Percentiles rank a stretch among this genome's conserved stretches.
phyloP scores from a whole-genome alignment of 2,329 filamentous ascomycete species.

The Neopestalotiopsis sp. region DNA sequence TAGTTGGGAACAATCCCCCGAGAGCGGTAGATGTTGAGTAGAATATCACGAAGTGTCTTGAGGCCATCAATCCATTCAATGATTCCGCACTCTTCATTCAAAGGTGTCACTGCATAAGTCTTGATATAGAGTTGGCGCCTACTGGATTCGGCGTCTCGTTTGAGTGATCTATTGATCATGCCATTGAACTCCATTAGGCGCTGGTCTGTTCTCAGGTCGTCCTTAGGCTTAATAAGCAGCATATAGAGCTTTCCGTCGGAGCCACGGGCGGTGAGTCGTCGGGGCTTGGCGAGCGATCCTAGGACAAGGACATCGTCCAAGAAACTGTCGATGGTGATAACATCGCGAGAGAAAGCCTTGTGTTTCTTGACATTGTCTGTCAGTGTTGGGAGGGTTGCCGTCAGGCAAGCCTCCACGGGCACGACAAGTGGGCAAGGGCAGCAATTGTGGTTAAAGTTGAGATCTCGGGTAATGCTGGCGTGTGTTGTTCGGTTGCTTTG shows the following conservation, averaged over 20 bases:
- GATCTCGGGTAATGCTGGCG: slow-evolving; percentile 77
- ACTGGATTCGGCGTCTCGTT: slow-evolving; percentile 88
- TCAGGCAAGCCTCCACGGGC: slow-evolving; percentile 84
- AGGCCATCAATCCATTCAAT: slow-evolving; percentile 99
- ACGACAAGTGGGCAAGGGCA: slow-evolving; percentile 87
- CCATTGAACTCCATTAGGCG: slow-evolving; percentile 99
- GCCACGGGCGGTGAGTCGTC: slow-evolving; percentile 85
- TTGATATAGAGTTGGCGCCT: slow-evolving; percentile 92
- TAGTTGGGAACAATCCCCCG: slow-evolving; percentile 76
- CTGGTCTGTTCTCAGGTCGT: slow-evolving; percentile 96
- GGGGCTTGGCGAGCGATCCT: slow-evolving; percentile 88
- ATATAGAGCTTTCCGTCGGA: slow-evolving; percentile 89
- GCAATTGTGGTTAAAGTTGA: slow-evolving; percentile 83
- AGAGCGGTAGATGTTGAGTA: slow-evolving; percentile 78
- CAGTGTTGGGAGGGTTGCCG: slow-evolving; percentile 76
- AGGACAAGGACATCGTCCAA: slow-evolving; percentile 88
- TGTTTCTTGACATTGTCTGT: slow-evolving; percentile 78
- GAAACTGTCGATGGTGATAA: slow-evolving; percentile 82
- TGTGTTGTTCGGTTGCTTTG: slow-evolving; percentile 68
- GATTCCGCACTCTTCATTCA: slow-evolving; percentile 96
- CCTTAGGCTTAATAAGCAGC: slow-evolving; percentile 95
- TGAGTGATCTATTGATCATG: slow-evolving; percentile 95
- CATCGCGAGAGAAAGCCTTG: slow-evolving; percentile 84
- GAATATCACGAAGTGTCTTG: slow-evolving; percentile 89
- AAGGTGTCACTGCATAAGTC: slow-evolving; percentile 93